phyloP scores from a whole-genome alignment of 2,329 filamentous ascomycete genomes.

The Shiraia sp. region DNA sequence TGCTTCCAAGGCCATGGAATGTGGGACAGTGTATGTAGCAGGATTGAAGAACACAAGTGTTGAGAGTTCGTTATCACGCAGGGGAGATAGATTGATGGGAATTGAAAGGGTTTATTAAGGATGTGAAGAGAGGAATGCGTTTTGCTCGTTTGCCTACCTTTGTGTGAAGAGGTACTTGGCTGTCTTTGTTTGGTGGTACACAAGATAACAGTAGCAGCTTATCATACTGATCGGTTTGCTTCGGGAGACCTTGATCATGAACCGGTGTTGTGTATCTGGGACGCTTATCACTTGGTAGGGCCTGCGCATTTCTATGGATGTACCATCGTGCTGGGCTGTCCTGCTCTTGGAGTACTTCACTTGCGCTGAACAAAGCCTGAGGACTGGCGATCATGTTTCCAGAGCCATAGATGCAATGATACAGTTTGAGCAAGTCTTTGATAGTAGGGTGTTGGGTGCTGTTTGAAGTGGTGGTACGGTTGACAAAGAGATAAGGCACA shows the following conservation, averaged over 20 bases:
- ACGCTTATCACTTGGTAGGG: background rate
- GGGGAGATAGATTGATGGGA: no score
- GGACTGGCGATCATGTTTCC: constrained; percentile 8
- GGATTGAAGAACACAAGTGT: no score
- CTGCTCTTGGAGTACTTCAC: constrained; percentile 1
- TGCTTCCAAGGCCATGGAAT: constrained; percentile 20
- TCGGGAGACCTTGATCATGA: constrained; percentile 15
- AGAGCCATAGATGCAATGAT: constrained; percentile 13
- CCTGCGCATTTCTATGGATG: constrained; percentile 7
- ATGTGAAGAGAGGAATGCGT: background rate
- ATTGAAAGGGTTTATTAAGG: background rate
- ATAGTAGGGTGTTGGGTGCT: constrained; percentile 22
- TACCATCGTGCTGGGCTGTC: constrained; percentile 5
- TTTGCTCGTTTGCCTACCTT: no score
- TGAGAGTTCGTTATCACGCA: no score
- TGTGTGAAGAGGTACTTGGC: no score
- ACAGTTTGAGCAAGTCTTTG: constrained; percentile 8
- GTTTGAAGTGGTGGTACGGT: constrained; percentile 7
- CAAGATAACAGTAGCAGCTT: constrained; percentile 25
- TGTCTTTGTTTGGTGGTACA: constrained; percentile 26
- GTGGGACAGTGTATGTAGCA: no score
- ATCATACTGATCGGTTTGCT: constrained; percentile 35
- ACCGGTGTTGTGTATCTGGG: background rate
- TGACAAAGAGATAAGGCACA: constrained; percentile 16
- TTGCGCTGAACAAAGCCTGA: background rate